Evolutionary conservation across 2,329 filamentous ascomycete species (phyloP).

Genomic region (Cytospora leucostoma): DNA sequence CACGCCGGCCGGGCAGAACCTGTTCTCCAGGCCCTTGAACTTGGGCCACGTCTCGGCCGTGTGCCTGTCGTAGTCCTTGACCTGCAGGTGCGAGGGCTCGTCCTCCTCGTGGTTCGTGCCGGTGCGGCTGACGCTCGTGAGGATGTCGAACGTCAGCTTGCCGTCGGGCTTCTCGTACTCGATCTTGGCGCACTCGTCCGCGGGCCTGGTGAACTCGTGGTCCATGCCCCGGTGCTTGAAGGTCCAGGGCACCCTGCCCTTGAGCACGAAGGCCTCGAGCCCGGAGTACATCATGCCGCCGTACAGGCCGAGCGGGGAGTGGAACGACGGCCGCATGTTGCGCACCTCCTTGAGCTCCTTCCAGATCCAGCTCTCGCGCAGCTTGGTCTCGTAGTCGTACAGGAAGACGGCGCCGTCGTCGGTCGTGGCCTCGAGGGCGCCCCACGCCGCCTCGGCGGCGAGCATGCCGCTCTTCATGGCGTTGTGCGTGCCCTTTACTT

Average conservation of each 20-base stretch:
- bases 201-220: conserved; percentile 74
- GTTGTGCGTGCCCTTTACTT: conserved; percentile 97
- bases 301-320: conserved; percentile 80
- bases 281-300: conserved; percentile 93
- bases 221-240: conserved; percentile 81
- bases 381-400: conserved; percentile 88
- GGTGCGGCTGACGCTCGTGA: conserved; percentile 92
- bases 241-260: conserved; percentile 88
- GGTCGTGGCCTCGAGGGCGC: conserved; percentile 60
- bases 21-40: conserved; percentile 91
- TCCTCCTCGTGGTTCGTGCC: conserved; percentile 99
- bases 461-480: conserved; percentile 98
- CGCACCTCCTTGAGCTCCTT: conserved; percentile 91
- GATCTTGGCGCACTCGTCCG: conserved; percentile 81
- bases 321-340: conserved; percentile 97
- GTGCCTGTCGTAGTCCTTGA: conserved; percentile 93
- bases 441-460: conserved; percentile 86
- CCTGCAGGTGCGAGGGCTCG: conserved; percentile 93
- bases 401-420: conserved; percentile 79
- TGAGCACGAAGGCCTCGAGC: conserved; percentile 83
- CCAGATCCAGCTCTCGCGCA: conserved; percentile 88
- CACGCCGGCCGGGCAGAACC: conserved; percentile 95
- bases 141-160: conserved; percentile 91
- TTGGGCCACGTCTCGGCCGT: conserved; percentile 78
- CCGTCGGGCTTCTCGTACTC: conserved; percentile 97